A percentile compares a stretch with the other conserved stretches of the same genome.
Evolutionary conservation across 495 filamentous ascomycete genomes (phyloP).

Genomic region (Xylaria venustula): DNA sequence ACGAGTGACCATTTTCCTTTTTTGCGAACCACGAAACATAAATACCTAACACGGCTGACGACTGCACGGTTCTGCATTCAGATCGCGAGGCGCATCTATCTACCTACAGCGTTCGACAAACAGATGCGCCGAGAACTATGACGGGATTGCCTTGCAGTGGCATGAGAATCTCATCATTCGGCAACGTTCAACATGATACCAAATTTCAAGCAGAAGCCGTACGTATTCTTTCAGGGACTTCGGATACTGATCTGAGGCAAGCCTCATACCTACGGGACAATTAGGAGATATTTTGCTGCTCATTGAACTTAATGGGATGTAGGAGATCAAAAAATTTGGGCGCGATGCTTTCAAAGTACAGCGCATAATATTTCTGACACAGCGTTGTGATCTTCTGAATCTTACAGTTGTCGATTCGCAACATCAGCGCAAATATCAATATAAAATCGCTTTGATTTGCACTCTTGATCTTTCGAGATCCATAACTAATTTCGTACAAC

Average conservation of each 20-base stretch:
- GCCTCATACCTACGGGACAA: neutral
- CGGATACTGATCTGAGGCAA: neutral
- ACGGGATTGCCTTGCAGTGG: neutral
- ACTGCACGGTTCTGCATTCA: neutral
- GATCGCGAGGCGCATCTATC: neutral
- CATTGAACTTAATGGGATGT: conserved; percentile 8
- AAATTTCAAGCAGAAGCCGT: neutral
- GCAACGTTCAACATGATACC: neutral
- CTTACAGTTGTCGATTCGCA: neutral
- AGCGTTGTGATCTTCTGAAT: neutral
- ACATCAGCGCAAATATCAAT: conserved; percentile 6
- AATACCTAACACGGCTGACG: neutral
- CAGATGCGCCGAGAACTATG: neutral
- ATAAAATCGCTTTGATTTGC: conserved; percentile 13
- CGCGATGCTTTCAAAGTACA: conserved; percentile 9
- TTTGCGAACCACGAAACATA: conserved; percentile 6
- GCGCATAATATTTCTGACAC: neutral
- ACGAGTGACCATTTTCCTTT: no score
- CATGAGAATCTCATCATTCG: neutral
- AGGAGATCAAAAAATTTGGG: conserved; percentile 7
- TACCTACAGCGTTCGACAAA: neutral
- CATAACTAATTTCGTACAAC: no score
- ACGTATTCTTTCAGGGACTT: conserved; percentile 3
- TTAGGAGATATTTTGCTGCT: conserved; percentile 10
- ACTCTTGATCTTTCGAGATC: neutral